Base-by-base conservation (phyloP, 2,329 filamentous ascomycete genomes). In the Helotiales sp. region DNA sequence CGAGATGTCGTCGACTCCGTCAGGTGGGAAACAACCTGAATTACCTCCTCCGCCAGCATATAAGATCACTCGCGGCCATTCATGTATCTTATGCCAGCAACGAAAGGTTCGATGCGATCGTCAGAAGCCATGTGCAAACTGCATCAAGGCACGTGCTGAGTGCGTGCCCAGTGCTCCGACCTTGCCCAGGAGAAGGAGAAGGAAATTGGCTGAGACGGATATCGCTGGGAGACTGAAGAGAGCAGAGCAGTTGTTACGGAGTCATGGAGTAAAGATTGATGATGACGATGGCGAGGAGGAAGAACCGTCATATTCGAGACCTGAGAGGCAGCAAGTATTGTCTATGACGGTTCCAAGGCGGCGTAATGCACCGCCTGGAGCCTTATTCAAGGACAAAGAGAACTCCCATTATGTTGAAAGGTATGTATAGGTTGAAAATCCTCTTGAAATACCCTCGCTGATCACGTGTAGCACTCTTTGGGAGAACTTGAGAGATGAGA, bases 71-170 rank as follows among this genome's bases (percentile, higher is more conserved):
- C 46, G 58, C 48, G 58, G 53, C 15, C 59, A 62, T 48, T 60
- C 63, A 8, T 65, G 64, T 30, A 53, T 69, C n/a, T 52, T 70
- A 36, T 71, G 69, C 59, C 67, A 69, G 50, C 67, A 70, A 47
- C 60, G 69, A 15, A 71, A 71, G 57, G 67, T 70, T 5, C 62
- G 62, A 25, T 71, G 69, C 47, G 67, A 71, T 44, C 56, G 63
- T 36, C 61, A 66, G 52, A 68, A 70, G 44, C 69, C 69, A 42
- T 70, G 69, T 52, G 62, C 67, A 1, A 70, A 70, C 48, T 71
- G 69, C 42, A 55, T 67, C 34, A 71, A 70, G 59, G 62, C 69
- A 31, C 52, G 60, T 38, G 62, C 61, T 9, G 65, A 66, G 53
- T 71, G 69, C 40, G 54, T 67, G 5, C 58, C 66, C 12, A 67